These are phyloP conservation scores for Sporisorium exsertum DNA, from an alignment of 1,284 basidiomycete genomes.

Conservation along the genomic window DNA sequence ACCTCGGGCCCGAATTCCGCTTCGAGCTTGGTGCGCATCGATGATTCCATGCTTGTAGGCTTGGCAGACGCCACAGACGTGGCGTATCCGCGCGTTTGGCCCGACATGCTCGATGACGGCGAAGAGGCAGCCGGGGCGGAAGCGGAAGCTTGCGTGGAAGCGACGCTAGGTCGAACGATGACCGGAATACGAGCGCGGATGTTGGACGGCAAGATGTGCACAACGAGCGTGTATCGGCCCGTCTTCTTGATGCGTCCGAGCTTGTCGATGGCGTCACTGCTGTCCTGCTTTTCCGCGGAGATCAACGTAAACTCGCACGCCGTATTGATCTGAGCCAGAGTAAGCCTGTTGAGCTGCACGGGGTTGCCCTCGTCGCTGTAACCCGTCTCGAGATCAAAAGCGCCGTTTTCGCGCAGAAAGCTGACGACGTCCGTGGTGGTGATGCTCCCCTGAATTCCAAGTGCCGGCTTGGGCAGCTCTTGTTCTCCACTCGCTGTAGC, in stretches of 20 bases:
- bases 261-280: slow-evolving; percentile 29
- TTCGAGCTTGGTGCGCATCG: slow-evolving; percentile 57
- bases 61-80: slow-evolving; percentile 6
- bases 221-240: slow-evolving; percentile 28
- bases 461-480: slow-evolving; percentile 30
- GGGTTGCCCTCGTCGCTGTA: slow-evolving; percentile 25
- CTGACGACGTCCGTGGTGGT: slow-evolving; percentile 26
- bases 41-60: slow-evolving; percentile 43
- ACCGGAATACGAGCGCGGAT: slow-evolving; percentile 38
- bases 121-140: slow-evolving; percentile 7
- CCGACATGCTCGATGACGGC: slow-evolving; percentile 8
- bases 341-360: slow-evolving; percentile 37
- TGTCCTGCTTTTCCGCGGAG: neutral
- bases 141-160: slow-evolving; percentile 5
- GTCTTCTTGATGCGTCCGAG: slow-evolving; percentile 46
- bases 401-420: slow-evolving; percentile 32
- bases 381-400: slow-evolving; percentile 45
- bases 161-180: slow-evolving; percentile 24
- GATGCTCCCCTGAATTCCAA: slow-evolving; percentile 48
- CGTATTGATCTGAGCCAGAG: slow-evolving; percentile 36
- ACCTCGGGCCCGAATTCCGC: slow-evolving; percentile 44
- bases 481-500: neutral
- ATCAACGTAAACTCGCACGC: slow-evolving; percentile 38
- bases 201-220: slow-evolving; percentile 34
- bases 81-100: slow-evolving; percentile 37